Conservation (phyloP, 164 flowering plant genomes). For the Sedum album region DNA sequence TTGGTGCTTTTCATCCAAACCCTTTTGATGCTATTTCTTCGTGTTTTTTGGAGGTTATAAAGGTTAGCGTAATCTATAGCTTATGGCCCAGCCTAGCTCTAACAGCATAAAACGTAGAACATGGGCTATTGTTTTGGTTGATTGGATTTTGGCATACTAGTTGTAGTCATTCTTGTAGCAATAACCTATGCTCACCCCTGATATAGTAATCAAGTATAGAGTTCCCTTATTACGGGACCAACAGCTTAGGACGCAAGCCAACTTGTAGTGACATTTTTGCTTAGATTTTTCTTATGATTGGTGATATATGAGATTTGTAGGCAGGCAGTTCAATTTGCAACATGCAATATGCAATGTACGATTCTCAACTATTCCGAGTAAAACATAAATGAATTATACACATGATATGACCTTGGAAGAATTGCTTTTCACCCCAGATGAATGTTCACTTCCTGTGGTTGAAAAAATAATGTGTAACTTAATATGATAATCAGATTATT, state of each 20-base stretch:
- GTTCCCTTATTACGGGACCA: neutral
- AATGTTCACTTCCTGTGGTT: conserved; percentile 1
- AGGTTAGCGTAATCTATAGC: conserved; percentile 2
- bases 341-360: neutral
- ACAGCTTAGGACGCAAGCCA: neutral
- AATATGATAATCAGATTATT: neutral
- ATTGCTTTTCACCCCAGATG: neutral
- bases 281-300: neutral
- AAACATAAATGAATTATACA: neutral
- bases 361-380: conserved; percentile 3
- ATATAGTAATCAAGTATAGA: conserved; percentile 1
- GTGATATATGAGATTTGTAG: neutral
- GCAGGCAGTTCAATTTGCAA: neutral
- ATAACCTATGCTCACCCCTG: neutral
- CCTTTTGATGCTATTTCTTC: neutral
- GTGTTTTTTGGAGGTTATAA: neutral
- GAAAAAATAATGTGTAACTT: neutral
- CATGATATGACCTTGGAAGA: conserved; percentile 2
- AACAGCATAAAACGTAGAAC: neutral
- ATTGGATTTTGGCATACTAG: neutral
- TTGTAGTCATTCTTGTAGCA: neutral
- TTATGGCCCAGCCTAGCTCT: neutral
- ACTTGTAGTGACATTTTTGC: conserved; percentile 1
- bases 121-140: neutral
- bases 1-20: neutral